These are phyloP conservation scores for Saururus chinensis DNA, from an alignment of 164 flowering plant species.

Conservation along the genomic window DNA sequence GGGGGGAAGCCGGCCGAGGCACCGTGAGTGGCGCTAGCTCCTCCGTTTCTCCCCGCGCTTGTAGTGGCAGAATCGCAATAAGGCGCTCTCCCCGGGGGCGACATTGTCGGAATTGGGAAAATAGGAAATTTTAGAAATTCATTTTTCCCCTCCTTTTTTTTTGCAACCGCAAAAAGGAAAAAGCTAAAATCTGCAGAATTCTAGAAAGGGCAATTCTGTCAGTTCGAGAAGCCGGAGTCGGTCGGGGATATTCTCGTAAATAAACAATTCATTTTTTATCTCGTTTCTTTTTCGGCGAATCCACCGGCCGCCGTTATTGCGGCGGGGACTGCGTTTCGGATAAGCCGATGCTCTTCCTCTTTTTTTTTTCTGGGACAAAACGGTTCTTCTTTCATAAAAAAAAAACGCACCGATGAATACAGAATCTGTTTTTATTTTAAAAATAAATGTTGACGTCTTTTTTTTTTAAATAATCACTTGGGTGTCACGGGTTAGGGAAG, in stretches of 20 bases:
- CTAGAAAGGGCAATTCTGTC: neutral
- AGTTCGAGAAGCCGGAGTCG: neutral
- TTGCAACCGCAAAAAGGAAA: neutral
- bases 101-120: neutral
- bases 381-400: neutral
- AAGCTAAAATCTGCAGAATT: neutral
- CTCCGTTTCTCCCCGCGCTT: neutral
- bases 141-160: too few species aligned
- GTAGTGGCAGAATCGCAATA: neutral
- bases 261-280: neutral
- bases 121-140: too few species aligned
- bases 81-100: neutral
- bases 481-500: too few species aligned
- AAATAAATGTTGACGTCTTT: too few species aligned
- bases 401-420: neutral
- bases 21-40: conserved; percentile 56
- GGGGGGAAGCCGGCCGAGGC: conserved; percentile 36
- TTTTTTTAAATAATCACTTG: too few species aligned
- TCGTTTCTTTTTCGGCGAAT: neutral
- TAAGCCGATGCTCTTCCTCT: neutral
- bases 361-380: too few species aligned
- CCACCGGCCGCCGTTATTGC: neutral
- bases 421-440: too few species aligned
- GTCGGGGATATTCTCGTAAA: neutral
- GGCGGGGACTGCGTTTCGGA: neutral